These are phyloP conservation scores for Dendrocalamus sinicus DNA, from an alignment of 176 grass and related monocot species.

Conservation along the genomic window DNA sequence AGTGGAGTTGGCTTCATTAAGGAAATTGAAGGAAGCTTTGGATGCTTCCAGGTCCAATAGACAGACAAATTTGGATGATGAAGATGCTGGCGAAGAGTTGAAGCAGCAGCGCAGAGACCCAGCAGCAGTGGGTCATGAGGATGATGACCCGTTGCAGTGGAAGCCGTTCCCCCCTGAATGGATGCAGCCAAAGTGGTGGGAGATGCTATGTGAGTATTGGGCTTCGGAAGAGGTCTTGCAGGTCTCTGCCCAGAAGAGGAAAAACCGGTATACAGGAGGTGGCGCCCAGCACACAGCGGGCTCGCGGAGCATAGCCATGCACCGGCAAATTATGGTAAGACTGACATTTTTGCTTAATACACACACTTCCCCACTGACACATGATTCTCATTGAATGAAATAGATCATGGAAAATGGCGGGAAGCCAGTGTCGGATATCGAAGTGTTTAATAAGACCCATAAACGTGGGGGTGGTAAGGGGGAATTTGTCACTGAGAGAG, in stretches of 20 bases:
- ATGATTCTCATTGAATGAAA: constrained; percentile 28
- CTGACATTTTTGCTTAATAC: constrained; percentile 10
- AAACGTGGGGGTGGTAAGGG: constrained; percentile 43
- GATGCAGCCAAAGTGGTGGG: constrained; percentile 55
- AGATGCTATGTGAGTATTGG: constrained; percentile 55
- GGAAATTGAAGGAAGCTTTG: constrained; percentile 35
- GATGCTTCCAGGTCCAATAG: constrained; percentile 26
- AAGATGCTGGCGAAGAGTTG: constrained; percentile 24
- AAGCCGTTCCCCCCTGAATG: constrained; percentile 48
- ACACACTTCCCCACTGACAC: constrained; percentile 16
- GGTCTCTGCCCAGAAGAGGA: constrained; percentile 47
- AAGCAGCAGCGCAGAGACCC: constrained; percentile 25
- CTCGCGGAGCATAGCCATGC: constrained; percentile 56
- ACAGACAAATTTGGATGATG: constrained; percentile 29
- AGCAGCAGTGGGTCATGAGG: background rate
- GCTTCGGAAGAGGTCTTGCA: constrained; percentile 48
- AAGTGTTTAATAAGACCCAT: constrained; percentile 52
- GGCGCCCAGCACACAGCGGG: constrained; percentile 51
- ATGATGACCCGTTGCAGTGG: constrained; percentile 53
- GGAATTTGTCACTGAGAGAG: constrained; percentile 46
- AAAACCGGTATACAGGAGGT: constrained; percentile 52
- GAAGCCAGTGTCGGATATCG: constrained; percentile 44
- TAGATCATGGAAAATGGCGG: constrained; percentile 55
- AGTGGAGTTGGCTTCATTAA: constrained; percentile 31
- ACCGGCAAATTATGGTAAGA: constrained; percentile 54